Evolutionary conservation across 2,329 filamentous ascomycete species (phyloP), one percentile per base, ranked within the genome.

Genomic region (Diaporthe velutina): DNA sequence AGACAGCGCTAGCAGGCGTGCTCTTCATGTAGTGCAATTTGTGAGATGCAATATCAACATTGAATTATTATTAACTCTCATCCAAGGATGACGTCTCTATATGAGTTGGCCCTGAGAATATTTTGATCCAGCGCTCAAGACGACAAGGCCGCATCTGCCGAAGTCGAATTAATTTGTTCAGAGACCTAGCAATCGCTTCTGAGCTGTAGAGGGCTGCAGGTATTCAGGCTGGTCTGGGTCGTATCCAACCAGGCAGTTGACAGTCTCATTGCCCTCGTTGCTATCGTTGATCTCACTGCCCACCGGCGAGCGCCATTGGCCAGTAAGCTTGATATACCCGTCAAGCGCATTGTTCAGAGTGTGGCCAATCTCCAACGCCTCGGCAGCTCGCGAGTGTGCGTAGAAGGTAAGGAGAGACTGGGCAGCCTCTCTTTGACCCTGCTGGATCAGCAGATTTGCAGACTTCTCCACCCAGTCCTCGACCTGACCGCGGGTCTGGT

Each of bases 241-340:
- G n/a, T 67, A 52, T 7, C 64, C 45, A 28, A 67, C 64, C 2
- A 67, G 45, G 15, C 64, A 67, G 33, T 67, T 67, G 30, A 67
- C 64, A 3, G 64, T 67, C 64, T 67, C 64, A 4, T 67, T 52
- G 22, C 64, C 64, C 30, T 67, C 64, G 9, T 22, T 13, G 45
- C 64, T 52, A 12, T 67, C 33, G 15, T 67, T 67, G 30, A 67
- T 67, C 30, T 67, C 64, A 19, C 64, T 67, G 8, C 64, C 64
- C 8, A 52, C 45, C 1, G 64, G 64, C 33, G 64, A 52, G 15
- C 64, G 45, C 64, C 64, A 67, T 52, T 67, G 64, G 1, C 64
- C 64, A 52, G 64, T 67, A 4, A 67, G 45, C 15, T 67, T 67
- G 45, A 67, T 67, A 5, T 67, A 67, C 22, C 64, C 64, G n/a